Conservation (phyloP, 129 eudicot genomes). For the Glebionis coronaria region DNA sequence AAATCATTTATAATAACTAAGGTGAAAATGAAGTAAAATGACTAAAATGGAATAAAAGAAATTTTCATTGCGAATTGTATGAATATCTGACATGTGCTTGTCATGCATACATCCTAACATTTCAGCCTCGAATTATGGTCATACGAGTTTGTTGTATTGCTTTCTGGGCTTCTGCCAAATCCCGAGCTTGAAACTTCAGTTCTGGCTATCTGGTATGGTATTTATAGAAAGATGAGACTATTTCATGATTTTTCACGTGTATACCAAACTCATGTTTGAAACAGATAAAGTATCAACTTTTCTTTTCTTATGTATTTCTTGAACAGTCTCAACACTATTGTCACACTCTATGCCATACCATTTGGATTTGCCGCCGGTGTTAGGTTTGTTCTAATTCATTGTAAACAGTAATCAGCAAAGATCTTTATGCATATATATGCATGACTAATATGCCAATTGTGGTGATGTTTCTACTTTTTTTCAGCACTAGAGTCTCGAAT, state of each 20-base stretch:
- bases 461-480: background rate
- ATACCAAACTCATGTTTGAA: background rate
- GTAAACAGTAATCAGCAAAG: background rate
- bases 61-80: too few relatives aligned
- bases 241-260: background rate
- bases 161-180: constrained; percentile 10
- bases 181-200: constrained; percentile 13
- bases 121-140: constrained; percentile 12
- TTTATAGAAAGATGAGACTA: background rate
- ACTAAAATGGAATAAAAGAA: too few relatives aligned
- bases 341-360: constrained; percentile 9
- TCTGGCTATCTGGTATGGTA: constrained; percentile 5
- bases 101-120: background rate
- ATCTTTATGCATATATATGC: background rate
- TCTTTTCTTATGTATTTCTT: background rate
- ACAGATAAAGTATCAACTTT: background rate
- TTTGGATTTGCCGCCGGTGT: constrained; percentile 3
- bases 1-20: too few relatives aligned
- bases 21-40: too few relatives aligned
- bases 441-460: background rate
- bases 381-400: constrained; percentile 3
- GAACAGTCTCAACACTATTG: constrained; percentile 9
- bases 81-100: too few relatives aligned
- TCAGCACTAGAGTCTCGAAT: constrained; percentile 13
- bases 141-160: constrained; percentile 4